Base-by-base conservation (phyloP, 2,329 filamentous ascomycete genomes). In the Alternaria hordeiaustralica region DNA sequence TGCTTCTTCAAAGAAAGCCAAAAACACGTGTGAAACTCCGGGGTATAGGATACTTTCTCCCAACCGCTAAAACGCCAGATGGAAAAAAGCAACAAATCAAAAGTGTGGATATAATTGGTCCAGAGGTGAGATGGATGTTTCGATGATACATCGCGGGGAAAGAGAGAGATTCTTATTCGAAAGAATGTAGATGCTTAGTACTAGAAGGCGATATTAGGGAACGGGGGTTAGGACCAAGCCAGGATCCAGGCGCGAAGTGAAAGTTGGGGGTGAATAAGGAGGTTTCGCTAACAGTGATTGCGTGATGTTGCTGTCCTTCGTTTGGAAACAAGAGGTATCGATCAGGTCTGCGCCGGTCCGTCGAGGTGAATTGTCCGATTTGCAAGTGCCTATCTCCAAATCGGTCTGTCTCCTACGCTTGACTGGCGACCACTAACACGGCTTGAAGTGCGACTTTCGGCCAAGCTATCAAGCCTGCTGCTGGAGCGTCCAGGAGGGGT, bases 11-110 rank as follows among this genome's bases (percentile, higher is more conserved):
- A 54, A 61, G 23, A 12, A 55, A 57, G 21, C 44, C 15, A 36
- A 56, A 56, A 59, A 41, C 36, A 41, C 1, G 36, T 41, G 36
- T 43, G 15, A 59, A 68, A 61, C 61, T 50, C 58, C 46, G 66
- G 72, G 72, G 71, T 74, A 74, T 74, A 73, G 69, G 66, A 74
- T 73, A 67, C 67, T 66, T 54, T 66, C 61, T 69, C 65, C 69
- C 58, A 66, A 61, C 65, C 65, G 41, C 55, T 57, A 62, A 49
- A 66, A 68, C 69, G 61, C 69, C 68, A 58, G 25, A 44, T 21
- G 36, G 15, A 44, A 36, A 65, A 65, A 36, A 33, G 49, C 45
- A 65, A 47, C 20, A 30, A 41, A 41, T 41, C 45, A 51, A 58
- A 60, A 59, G 10, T 36, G 47, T 51, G 50, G 60, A 50, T 30